Percentiles rank a stretch among this genome's conserved stretches.
These are phyloP conservation scores for Microsporum audouinii DNA, from an alignment of 2,329 filamentous ascomycete species.

Conservation along the genomic window DNA sequence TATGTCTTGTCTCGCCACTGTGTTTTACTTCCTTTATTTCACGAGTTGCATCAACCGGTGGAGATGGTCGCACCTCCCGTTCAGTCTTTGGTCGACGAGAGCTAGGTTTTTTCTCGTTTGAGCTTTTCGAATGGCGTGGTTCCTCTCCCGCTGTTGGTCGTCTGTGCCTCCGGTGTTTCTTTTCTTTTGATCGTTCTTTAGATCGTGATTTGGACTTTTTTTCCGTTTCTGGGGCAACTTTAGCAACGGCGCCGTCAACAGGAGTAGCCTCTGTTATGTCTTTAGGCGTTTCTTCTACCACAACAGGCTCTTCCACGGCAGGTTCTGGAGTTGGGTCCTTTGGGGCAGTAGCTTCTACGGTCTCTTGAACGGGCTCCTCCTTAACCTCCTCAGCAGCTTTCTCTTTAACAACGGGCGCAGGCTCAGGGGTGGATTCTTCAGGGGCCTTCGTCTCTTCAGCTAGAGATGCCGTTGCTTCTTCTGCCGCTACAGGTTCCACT, in stretches of 20 bases:
- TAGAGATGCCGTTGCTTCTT: background rate
- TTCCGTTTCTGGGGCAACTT: conserved; percentile 6
- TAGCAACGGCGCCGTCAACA: background rate
- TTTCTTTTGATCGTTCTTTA: conserved; percentile 9
- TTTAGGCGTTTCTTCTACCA: background rate
- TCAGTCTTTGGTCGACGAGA: conserved; percentile 26
- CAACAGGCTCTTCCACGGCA: conserved; percentile 5
- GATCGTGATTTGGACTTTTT: background rate
- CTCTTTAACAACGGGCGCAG: background rate
- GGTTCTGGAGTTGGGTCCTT: background rate
- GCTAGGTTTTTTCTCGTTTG: conserved; percentile 24
- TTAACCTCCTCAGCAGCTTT: background rate
- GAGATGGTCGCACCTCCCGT: conserved; percentile 6
- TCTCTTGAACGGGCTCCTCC: background rate
- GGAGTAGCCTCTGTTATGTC: background rate
- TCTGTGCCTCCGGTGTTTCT: conserved; percentile 20
- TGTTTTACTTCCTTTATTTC: background rate
- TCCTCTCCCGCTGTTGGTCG: conserved; percentile 22
- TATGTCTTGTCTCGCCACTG: background rate
- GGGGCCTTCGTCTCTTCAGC: background rate
- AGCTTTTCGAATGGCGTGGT: conserved; percentile 27
- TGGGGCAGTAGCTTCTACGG: background rate
- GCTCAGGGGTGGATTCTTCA: background rate
- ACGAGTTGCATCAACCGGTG: conserved; percentile 19
- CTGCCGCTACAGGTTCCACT: background rate